Conservation (phyloP, 2,329 filamentous ascomycete genomes). For the Dactylellina cionopaga region DNA sequence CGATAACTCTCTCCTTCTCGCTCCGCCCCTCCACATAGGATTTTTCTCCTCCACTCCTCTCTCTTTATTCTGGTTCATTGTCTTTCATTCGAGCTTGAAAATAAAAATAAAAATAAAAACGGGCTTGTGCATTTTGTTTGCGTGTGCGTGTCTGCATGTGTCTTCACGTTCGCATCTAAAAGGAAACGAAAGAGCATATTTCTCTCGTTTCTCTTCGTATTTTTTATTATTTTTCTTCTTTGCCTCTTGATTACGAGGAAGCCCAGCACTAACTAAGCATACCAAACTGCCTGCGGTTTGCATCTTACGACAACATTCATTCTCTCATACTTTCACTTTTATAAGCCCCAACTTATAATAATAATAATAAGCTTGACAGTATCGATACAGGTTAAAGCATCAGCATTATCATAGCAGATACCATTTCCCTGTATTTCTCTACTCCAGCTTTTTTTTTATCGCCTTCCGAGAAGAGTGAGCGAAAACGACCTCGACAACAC, state of each 20-base stretch:
- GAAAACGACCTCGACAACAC: slow-evolving; percentile 30
- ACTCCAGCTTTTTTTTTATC: slow-evolving; percentile 1
- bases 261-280: neutral
- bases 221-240: neutral
- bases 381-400: neutral
- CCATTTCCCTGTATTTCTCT: neutral
- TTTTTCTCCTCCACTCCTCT: neutral
- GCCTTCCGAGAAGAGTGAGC: slow-evolving; percentile 26
- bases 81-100: slow-evolving; percentile 1
- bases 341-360: neutral
- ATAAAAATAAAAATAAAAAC: too few species aligned
- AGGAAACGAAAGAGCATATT: slow-evolving; percentile 5
- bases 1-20: slow-evolving; percentile 48
- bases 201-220: slow-evolving; percentile 19
- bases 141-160: slow-evolving; percentile 8
- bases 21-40: slow-evolving; percentile 28
- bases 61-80: slow-evolving; percentile 13
- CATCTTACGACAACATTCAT: slow-evolving; percentile 34
- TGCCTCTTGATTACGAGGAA: neutral
- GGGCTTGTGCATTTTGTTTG: too few species aligned
- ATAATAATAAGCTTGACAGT: neutral
- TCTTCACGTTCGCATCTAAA: slow-evolving; percentile 14
- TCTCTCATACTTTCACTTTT: neutral
- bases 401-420: neutral
- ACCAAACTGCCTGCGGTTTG: slow-evolving; percentile 10